Percentiles rank a stretch among this genome's conserved stretches.
Conservation (phyloP, 2,329 filamentous ascomycete genomes). For the Rhexocercosporidium sp. region DNA sequence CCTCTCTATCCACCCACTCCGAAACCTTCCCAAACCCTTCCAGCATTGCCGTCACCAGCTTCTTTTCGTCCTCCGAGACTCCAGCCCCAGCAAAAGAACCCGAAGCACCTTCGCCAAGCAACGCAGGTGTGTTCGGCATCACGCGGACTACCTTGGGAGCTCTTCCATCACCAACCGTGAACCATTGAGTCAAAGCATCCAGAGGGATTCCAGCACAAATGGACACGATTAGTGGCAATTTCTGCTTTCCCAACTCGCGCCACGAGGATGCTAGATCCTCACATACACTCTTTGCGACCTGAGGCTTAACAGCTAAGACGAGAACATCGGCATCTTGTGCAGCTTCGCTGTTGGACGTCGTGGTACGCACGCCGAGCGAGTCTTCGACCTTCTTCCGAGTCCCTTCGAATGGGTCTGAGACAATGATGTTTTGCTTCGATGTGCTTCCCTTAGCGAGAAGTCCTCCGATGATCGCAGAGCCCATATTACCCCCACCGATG, state of each 20-base stretch:
- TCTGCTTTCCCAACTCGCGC: background rate
- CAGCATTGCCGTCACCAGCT: slow-evolving; percentile 13
- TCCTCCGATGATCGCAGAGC: slow-evolving; percentile 17
- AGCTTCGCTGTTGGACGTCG: slow-evolving; percentile 13
- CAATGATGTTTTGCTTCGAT: slow-evolving; percentile 17
- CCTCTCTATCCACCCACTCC: slow-evolving; percentile 15
- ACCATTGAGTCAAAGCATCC: slow-evolving; percentile 12
- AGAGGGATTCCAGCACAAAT: slow-evolving; percentile 17
- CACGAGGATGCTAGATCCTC: slow-evolving; percentile 11
- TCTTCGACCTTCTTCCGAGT: slow-evolving; percentile 15
- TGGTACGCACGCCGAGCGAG: slow-evolving; percentile 13
- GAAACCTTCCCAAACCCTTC: slow-evolving; percentile 15
- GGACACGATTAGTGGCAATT: slow-evolving; percentile 17
- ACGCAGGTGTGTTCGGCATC: slow-evolving; percentile 17
- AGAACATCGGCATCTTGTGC: slow-evolving; percentile 10
- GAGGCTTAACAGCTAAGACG: slow-evolving; percentile 16
- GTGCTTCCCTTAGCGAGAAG: slow-evolving; percentile 17
- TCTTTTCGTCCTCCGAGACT: slow-evolving; percentile 16
- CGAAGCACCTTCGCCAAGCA: slow-evolving; percentile 16
- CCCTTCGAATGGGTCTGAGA: slow-evolving; percentile 15
- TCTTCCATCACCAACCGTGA: slow-evolving; percentile 2
- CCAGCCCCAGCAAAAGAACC: slow-evolving; percentile 15
- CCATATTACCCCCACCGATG: slow-evolving; percentile 21
- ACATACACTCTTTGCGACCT: slow-evolving; percentile 17
- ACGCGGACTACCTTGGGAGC: slow-evolving; percentile 15